These are phyloP conservation scores for Phytophthora rubi DNA, from an alignment of 352 stramenopile species.

Conservation along the genomic window DNA sequence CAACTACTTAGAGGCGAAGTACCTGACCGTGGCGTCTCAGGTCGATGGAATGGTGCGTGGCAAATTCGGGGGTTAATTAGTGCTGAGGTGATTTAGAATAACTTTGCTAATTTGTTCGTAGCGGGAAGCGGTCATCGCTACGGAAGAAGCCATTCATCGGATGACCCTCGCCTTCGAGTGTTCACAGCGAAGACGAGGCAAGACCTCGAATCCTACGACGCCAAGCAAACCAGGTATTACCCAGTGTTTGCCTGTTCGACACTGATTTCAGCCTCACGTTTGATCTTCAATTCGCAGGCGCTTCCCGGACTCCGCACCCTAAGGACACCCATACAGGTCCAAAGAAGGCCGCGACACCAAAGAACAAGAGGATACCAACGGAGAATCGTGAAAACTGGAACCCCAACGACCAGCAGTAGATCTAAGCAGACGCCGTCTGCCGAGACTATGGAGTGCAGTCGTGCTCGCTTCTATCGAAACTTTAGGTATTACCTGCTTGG, in stretches of 20 bases:
- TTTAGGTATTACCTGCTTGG: neutral
- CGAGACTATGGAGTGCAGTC: no score
- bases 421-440: no score
- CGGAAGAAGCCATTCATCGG: conserved; percentile 44
- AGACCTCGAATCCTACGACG: conserved; percentile 23
- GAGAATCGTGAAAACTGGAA: conserved; percentile 29
- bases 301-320: neutral
- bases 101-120: neutral
- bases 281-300: neutral
- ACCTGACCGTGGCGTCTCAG: conserved; percentile 38
- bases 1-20: conserved; percentile 54
- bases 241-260: neutral
- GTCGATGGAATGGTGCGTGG: conserved; percentile 46
- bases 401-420: conserved; percentile 24
- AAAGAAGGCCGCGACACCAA: conserved; percentile 22
- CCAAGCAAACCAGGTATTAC: conserved; percentile 30
- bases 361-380: conserved; percentile 13
- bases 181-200: conserved; percentile 22
- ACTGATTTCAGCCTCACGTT: neutral
- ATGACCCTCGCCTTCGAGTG: conserved; percentile 42
- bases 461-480: no score
- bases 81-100: neutral
- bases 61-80: no score
- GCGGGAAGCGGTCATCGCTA: conserved; percentile 41
- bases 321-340: conserved; percentile 9